phyloP scores from a whole-genome alignment of 106 monocot genomes.

The Acorus gramineus region DNA sequence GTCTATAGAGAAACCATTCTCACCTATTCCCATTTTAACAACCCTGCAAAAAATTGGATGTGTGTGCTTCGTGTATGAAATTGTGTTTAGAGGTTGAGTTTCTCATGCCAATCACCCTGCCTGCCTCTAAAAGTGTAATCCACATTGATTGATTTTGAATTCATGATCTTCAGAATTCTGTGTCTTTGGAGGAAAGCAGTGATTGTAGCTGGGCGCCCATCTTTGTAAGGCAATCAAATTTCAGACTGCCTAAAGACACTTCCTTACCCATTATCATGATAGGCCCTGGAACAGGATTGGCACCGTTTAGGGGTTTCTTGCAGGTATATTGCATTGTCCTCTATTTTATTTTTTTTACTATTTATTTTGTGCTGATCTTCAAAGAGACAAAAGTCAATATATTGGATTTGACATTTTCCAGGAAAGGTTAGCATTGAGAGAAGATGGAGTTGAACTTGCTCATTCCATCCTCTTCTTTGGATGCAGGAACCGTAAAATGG shows the following conservation, averaged over 20 bases:
- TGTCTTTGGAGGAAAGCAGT: slow-evolving; percentile 35
- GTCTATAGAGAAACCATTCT: too few species aligned
- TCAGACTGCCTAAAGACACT: slow-evolving; percentile 68
- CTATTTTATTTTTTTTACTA: not conserved
- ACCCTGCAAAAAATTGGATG: too few species aligned
- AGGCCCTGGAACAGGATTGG: slow-evolving; percentile 86
- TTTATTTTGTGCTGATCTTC: not conserved
- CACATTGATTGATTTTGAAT: slow-evolving; percentile 1
- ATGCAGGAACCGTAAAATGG: slow-evolving; percentile 55
- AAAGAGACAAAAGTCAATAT: slow-evolving; percentile 22
- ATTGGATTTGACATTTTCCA: not conserved
- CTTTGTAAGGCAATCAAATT: slow-evolving; percentile 84
- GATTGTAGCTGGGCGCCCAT: slow-evolving; percentile 78
- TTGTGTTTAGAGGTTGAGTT: too few species aligned
- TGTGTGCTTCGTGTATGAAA: too few species aligned
- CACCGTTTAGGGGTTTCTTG: slow-evolving; percentile 90
- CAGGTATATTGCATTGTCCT: slow-evolving; percentile 36
- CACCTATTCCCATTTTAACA: too few species aligned
- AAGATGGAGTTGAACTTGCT: slow-evolving; percentile 40
- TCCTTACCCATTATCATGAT: slow-evolving; percentile 82
- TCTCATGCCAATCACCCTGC: too few species aligned
- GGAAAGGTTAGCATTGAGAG: slow-evolving; percentile 48
- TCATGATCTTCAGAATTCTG: slow-evolving; percentile 32
- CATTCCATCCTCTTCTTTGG: slow-evolving; percentile 59
- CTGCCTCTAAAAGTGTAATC: too few species aligned